Percentiles rank a stretch among this genome's conserved stretches.
Conservation (phyloP, 148 eudicot genomes). For the Nepenthes mirabilis region DNA sequence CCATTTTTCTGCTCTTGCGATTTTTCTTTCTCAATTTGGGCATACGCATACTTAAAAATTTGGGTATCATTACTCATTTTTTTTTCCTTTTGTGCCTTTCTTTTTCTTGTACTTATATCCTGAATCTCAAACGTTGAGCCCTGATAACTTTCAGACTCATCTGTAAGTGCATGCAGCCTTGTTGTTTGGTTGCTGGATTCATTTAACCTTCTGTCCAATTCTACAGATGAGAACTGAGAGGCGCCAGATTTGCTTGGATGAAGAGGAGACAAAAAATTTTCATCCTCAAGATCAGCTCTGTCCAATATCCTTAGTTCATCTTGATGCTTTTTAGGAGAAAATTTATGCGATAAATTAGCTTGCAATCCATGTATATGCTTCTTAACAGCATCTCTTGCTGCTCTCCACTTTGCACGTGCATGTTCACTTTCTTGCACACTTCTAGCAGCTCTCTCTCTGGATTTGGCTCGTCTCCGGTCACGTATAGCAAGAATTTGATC, state of each 20-base stretch:
- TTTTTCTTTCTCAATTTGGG: slow-evolving; percentile 76
- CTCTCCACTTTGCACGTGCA: slow-evolving; percentile 59
- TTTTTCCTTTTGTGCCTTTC: slow-evolving; percentile 27
- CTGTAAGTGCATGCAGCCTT: slow-evolving; percentile 16
- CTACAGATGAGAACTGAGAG: slow-evolving; percentile 12
- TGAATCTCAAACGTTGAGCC: slow-evolving; percentile 23
- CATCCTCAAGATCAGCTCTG: slow-evolving; percentile 16
- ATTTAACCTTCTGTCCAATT: slow-evolving; percentile 16
- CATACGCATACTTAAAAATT: slow-evolving; percentile 65
- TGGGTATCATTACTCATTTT: slow-evolving; percentile 37
- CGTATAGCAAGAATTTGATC: slow-evolving; percentile 72
- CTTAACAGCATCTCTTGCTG: slow-evolving; percentile 64
- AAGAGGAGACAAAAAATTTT: slow-evolving; percentile 9
- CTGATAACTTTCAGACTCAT: slow-evolving; percentile 15
- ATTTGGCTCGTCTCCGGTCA: slow-evolving; percentile 67
- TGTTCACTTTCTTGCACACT: slow-evolving; percentile 44
- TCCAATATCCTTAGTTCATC: slow-evolving; percentile 21
- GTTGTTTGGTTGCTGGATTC: slow-evolving; percentile 11
- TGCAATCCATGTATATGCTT: slow-evolving; percentile 40
- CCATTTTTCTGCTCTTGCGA: slow-evolving; percentile 25
- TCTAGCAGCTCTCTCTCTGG: slow-evolving; percentile 69
- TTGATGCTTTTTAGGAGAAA: slow-evolving; percentile 33
- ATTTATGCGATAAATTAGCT: slow-evolving; percentile 42
- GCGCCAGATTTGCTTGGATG: slow-evolving; percentile 11
- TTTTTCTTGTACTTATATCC: neutral